phyloP scores from a whole-genome alignment of 345 rosid species.

The Eutrema heterophyllum region DNA sequence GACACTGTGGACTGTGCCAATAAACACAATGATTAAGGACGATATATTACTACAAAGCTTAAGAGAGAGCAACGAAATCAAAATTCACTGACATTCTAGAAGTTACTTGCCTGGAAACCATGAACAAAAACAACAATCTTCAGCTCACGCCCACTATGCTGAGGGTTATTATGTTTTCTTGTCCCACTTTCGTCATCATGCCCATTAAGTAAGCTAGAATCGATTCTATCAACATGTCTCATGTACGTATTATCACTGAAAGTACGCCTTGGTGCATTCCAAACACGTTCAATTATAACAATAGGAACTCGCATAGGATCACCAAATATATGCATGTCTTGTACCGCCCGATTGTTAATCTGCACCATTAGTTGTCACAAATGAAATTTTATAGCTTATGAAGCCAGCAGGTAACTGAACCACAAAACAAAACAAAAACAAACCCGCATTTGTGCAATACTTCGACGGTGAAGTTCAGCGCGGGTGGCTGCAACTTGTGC shows the following conservation, averaged over 20 bases:
- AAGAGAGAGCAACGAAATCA: neutral
- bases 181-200: constrained; percentile 36
- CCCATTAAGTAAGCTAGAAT: constrained; percentile 32
- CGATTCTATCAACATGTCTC: constrained; percentile 56
- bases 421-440: constrained; percentile 15
- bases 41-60: neutral
- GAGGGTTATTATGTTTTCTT: constrained; percentile 26
- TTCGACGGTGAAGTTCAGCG: constrained; percentile 95
- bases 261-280: constrained; percentile 79
- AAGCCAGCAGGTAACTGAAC: neutral
- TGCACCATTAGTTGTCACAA: constrained; percentile 33
- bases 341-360: constrained; percentile 81
- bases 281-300: constrained; percentile 77
- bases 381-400: neutral
- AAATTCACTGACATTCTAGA: neutral
- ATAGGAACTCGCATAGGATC: constrained; percentile 83
- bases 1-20: neutral
- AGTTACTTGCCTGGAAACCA: constrained; percentile 88
- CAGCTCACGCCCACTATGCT: constrained; percentile 51
- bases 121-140: constrained; percentile 90
- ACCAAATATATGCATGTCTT: constrained; percentile 89
- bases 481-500: constrained; percentile 77
- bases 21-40: neutral
- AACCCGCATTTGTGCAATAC: constrained; percentile 98
- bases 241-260: constrained; percentile 72